Conservation (phyloP, 352 stramenopile genomes). For the Globisporangium echinulatum region DNA sequence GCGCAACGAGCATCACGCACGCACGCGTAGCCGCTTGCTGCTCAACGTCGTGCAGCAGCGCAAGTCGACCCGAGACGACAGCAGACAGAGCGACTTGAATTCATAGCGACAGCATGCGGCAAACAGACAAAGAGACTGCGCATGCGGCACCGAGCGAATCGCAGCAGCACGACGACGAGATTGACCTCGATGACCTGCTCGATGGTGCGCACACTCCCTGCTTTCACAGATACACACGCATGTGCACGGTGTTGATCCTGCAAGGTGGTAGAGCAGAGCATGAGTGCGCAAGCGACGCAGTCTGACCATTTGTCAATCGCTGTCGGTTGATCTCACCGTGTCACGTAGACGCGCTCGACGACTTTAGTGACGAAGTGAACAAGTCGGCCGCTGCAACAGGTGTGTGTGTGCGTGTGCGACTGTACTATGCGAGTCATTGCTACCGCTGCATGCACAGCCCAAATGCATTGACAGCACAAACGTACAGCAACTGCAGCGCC, state of each 20-base stretch:
- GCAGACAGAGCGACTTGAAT: too few relatives aligned
- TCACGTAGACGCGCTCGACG: neutral
- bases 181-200: constrained; percentile 79
- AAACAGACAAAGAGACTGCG: neutral
- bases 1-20: too few relatives aligned
- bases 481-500: constrained; percentile 11
- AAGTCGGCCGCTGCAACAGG: neutral
- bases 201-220: constrained; percentile 31
- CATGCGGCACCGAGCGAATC: constrained; percentile 16
- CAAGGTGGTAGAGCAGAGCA: neutral
- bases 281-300: neutral
- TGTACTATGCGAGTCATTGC: neutral
- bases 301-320: neutral
- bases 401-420: neutral
- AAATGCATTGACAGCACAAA: neutral
- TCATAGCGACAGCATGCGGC: neutral
- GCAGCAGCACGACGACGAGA: constrained; percentile 34
- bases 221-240: neutral
- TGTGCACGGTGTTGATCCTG: neutral
- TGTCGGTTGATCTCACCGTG: neutral
- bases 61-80: too few relatives aligned
- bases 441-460: neutral
- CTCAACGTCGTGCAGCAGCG: too few relatives aligned
- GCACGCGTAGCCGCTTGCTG: too few relatives aligned
- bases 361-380: constrained; percentile 1